Evolutionary conservation across 768 basidiomycete genomes (phyloP), one percentile per base, ranked within the genome.

Genomic region (Leccinum ochraceum): DNA sequence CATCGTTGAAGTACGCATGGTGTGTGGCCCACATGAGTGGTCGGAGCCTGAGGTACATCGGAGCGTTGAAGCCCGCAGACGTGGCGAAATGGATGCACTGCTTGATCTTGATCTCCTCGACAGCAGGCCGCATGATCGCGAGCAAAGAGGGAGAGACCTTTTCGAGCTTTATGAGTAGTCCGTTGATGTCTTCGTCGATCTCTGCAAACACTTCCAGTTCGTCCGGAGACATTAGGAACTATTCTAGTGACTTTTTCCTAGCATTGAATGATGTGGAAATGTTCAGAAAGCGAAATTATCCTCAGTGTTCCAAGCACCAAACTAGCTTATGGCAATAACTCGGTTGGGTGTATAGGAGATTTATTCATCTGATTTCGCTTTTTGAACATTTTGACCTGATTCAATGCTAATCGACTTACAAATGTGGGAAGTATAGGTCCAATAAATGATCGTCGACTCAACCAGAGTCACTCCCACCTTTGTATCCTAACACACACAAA

Each of bases 21-120:
- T 88, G 87, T 58, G 77, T 80, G 13, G 85, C 84, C 26, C 91
- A 77, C 86, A 92, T 89, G 28, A 93, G 76, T 3, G 91, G 92
- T 60, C 82, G 83, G 74, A 94, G 22, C 22, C 22, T 22, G 22
- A 22, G 86, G 46, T 78, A 77, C 53, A 94, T 82, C 0, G 81
- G 79, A n/a, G 84, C 77, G 2, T 78, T 74, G 20, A 92, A 86
- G 0, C 90, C 90, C 0, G 88, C 82, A 4, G 83, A 78, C 16
- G 72, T 71, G 3, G 88, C 86, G 58, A 82, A 83, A 51, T 83
- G 80, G 16, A 91, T 77, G 0, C 86, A 85, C 36, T 79, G 78
- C 71, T 84, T 84, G 54, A 94, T 79, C 60, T 92, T 84, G 54
- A 94, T 79, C 60, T 92, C 88, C 11, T 83, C 80, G 3, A 88